Evolutionary conservation across 805 yeast genomes (phyloP).

Genomic region (Ogataea chonburiensis): DNA sequence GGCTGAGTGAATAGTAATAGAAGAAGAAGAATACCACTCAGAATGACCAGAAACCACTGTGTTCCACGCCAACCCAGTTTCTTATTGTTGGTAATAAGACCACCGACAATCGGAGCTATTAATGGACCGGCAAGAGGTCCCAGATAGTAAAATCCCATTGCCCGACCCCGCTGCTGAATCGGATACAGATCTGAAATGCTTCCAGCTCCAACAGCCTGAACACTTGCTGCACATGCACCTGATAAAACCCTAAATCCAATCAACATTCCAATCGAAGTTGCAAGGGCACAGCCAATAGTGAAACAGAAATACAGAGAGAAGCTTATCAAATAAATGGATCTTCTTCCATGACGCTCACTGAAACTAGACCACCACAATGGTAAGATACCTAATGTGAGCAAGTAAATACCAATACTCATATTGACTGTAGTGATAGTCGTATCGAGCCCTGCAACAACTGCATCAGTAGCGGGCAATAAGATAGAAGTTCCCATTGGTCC

Average conservation of each 20-base stretch:
- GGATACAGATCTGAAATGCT: conserved; percentile 73
- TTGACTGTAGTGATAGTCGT: conserved; percentile 64
- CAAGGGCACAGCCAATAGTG: conserved; percentile 67
- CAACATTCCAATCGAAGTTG: conserved; percentile 59
- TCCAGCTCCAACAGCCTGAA: conserved; percentile 89
- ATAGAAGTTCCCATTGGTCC: conserved; percentile 93
- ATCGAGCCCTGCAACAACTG: conserved; percentile 51
- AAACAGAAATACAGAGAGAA: conserved; percentile 63
- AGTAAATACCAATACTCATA: conserved; percentile 76
- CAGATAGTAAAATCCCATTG: conserved; percentile 75
- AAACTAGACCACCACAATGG: conserved; percentile 90
- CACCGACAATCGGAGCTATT: conserved; percentile 77
- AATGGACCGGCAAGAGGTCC: conserved; percentile 84
- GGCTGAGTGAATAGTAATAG: conserved; percentile 62
- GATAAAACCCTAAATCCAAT: conserved; percentile 68
- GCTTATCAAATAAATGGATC: conserved; percentile 69
- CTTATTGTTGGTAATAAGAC: conserved; percentile 54
- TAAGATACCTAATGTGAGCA: conserved; percentile 70
- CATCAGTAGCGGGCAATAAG: conserved; percentile 72
- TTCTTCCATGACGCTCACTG: conserved; percentile 71
- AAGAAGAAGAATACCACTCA: conserved; percentile 54
- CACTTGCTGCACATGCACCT: conserved; percentile 83
- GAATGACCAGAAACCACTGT: conserved; percentile 76
- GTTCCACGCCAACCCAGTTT: conserved; percentile 88
- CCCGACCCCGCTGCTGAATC: conserved; percentile 68